Evolutionary conservation across 2,329 filamentous ascomycete species (phyloP).

Genomic region (Aspergillus fructus): DNA sequence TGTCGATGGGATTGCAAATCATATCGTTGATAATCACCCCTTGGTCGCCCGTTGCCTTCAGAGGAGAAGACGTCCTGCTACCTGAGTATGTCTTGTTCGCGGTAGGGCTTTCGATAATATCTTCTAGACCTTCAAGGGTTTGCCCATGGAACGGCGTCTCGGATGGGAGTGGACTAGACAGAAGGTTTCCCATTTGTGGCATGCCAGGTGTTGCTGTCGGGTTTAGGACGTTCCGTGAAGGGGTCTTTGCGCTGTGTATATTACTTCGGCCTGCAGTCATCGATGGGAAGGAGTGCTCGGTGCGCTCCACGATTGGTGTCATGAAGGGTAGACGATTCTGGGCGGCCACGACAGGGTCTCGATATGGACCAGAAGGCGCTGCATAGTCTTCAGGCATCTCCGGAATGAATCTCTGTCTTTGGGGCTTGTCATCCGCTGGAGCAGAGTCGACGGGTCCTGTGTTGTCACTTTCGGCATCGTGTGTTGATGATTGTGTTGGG

Average conservation of each 20-base stretch:
- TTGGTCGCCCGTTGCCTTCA: conserved; percentile 26
- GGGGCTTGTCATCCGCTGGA: conserved; percentile 38
- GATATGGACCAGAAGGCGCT: conserved; percentile 73
- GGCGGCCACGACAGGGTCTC: conserved; percentile 74
- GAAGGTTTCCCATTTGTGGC: conserved; percentile 44
- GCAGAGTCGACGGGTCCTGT: conserved; percentile 24
- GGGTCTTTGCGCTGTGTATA: conserved; percentile 71
- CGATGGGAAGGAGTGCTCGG: conserved; percentile 76
- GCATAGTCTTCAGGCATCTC: conserved; percentile 85
- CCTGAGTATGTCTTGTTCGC: conserved; percentile 36
- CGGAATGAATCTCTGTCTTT: conserved; percentile 50
- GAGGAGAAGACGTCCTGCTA: conserved; percentile 19
- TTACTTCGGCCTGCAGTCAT: conserved; percentile 57
- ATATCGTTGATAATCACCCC: conserved; percentile 74
- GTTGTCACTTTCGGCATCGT: conserved; percentile 19
- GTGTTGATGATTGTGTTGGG: conserved; percentile 17
- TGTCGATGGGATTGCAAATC: conserved; percentile 88
- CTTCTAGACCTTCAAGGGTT: conserved; percentile 36
- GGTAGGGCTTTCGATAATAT: conserved; percentile 37
- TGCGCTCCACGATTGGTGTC: conserved; percentile 96
- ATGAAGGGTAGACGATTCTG: conserved; percentile 96
- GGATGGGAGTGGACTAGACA: conserved; percentile 72
- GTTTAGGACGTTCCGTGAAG: conserved; percentile 57
- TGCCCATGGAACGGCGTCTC: conserved; percentile 56
- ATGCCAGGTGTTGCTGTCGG: conserved; percentile 27